Evolutionary conservation across 257 asterid species (phyloP).

Genomic region (Nicotiana noctiflora): DNA sequence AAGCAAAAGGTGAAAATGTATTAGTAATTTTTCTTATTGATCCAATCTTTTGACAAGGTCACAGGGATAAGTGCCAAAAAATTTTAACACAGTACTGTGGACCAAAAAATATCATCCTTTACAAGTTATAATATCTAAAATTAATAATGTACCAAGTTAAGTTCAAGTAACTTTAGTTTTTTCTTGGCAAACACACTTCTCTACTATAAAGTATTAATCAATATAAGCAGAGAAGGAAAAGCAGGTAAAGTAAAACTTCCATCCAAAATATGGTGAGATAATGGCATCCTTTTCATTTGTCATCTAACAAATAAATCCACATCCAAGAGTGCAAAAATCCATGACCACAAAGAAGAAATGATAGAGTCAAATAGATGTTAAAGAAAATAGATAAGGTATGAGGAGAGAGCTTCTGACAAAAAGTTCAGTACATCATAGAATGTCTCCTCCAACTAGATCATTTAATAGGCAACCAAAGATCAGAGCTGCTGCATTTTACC

Average conservation of each 20-base stretch:
- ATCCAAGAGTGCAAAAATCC: not conserved
- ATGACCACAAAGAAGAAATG: not conserved
- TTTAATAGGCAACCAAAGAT: not conserved
- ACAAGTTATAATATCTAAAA: not conserved
- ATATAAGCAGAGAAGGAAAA: not conserved
- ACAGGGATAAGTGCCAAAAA: not conserved
- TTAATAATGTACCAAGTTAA: not conserved
- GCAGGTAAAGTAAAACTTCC: not conserved
- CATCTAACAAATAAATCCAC: not conserved
- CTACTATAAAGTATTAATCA: not conserved
- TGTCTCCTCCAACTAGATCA: not conserved
- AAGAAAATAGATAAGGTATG: not conserved
- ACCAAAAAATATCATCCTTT: not conserved
- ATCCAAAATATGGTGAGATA: not conserved
- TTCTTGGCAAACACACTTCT: not conserved
- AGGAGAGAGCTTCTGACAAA: not conserved
- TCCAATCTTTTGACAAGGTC: not conserved
- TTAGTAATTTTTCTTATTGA: not conserved
- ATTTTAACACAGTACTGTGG: not conserved
- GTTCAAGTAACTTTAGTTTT: not conserved
- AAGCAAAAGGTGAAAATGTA: not conserved
- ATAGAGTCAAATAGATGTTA: not conserved
- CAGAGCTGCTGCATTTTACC: not conserved
- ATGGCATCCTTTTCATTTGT: not conserved
- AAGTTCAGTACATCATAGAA: no score